Evolutionary conservation across 176 grass and related monocot species (phyloP).

Genomic region (Phoenix dactylifera): DNA sequence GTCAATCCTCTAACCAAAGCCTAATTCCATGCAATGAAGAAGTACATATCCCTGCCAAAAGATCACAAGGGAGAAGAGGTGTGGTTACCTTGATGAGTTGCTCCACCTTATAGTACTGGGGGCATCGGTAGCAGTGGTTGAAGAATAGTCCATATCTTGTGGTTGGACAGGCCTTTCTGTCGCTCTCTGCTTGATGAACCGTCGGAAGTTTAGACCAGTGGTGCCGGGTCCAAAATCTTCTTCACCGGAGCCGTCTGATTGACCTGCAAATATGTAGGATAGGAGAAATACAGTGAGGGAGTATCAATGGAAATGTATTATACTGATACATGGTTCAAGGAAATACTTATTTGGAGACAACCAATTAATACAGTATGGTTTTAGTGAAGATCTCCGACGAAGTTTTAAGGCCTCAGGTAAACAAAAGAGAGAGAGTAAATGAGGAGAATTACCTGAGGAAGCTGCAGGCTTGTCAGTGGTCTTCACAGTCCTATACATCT

Average conservation of each 20-base stretch:
- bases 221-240: constrained; percentile 41
- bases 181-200: background rate
- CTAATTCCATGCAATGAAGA: background rate
- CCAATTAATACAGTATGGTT: constrained; percentile 11
- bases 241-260: constrained; percentile 66
- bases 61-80: background rate
- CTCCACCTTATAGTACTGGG: constrained; percentile 26
- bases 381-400: constrained; percentile 41
- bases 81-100: constrained; percentile 2
- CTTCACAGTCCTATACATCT: constrained; percentile 40
- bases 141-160: background rate
- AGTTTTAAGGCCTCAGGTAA: constrained; percentile 57
- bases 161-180: background rate
- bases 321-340: background rate
- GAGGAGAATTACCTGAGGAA: constrained; percentile 19
- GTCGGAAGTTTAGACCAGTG: background rate
- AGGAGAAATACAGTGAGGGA: background rate
- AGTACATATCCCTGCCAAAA: background rate
- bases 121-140: background rate
- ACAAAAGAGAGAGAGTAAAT: constrained; percentile 4
- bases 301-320: background rate
- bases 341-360: background rate
- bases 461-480: constrained; percentile 25
- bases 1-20: constrained; percentile 1
- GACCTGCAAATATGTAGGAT: constrained; percentile 26